Evolutionary conservation across 1,284 basidiomycete species (phyloP), one percentile per base, ranked within the genome.

Genomic region (Exobasidium rhododendri): DNA sequence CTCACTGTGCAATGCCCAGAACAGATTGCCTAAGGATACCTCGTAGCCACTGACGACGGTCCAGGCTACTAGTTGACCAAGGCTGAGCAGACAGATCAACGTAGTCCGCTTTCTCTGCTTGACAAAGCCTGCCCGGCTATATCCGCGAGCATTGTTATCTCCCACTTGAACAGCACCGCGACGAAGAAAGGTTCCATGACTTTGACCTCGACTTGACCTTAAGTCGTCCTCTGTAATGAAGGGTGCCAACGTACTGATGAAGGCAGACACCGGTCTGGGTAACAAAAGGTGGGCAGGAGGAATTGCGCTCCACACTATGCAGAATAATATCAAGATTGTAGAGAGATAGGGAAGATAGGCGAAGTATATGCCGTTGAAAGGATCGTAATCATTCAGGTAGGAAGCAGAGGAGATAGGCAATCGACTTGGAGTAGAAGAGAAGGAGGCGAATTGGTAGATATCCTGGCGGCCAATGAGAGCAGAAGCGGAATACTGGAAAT

Each of bases 21-120:
- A 20, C 11, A 14, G 32, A 14, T 26, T 44, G 10, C 10, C 26
- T 26, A 14, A 57, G 26, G 35, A 14, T 2, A 20, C 20, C 2
- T 22, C 46, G 30, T 3, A 51, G 20, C 29, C 56, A 20, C 32
- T 20, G 11, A 57, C 4, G 4, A 5, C 10, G n/a, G 32, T 57
- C 56, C 56, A 57, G 31, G 44, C 56, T 46, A 43, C 4, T n/a
- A 43, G 17, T 47, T 57, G 32, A 20, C 30, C 3, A 20, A 53
- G 22, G 10, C 22, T 28, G 17, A 57, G 20, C 22, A 30, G 4
- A 24, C 32, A 24, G 10, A 57, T 51, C 3, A 20, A 31, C 17
- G 20, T 20, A 14, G 22, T 51, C 20, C 56, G 6, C 26, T 24
- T 57, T 28, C 30, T 40, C 56, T 57, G 56, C 43, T 44, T 57